A percentile compares a stretch with the other conserved stretches of the same genome.
Conservation (phyloP, 805 yeast species). For the Priceomyces fermenticarens region DNA sequence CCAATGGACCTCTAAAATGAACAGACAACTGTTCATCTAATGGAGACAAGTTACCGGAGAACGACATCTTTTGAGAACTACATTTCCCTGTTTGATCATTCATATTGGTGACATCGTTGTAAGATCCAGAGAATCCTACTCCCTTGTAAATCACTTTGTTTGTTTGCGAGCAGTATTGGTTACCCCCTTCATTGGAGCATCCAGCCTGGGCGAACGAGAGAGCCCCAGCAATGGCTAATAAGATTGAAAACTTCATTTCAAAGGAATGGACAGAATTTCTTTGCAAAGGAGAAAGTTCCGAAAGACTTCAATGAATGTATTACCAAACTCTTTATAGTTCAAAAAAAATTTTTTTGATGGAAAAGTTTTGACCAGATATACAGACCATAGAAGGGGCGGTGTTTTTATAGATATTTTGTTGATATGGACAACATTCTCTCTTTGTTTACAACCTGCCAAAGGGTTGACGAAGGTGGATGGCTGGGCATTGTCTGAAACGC, state of each 20-base stretch:
- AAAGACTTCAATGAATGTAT: too few species aligned
- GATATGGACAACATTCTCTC: too few species aligned
- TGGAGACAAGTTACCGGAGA: conserved; percentile 75
- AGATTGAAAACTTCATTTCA: conserved; percentile 23
- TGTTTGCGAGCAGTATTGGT: conserved; percentile 78
- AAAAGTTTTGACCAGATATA: too few species aligned
- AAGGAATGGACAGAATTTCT: conserved; percentile 9
- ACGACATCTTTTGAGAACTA: conserved; percentile 51
- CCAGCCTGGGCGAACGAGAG: conserved; percentile 22
- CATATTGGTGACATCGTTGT: conserved; percentile 78
- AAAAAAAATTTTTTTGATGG: too few species aligned
- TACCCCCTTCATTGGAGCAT: conserved; percentile 59
- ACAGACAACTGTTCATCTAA: conserved; percentile 83
- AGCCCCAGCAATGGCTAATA: conserved; percentile 19
- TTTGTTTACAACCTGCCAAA: too few species aligned
- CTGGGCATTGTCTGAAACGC: too few species aligned
- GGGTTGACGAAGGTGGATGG: too few species aligned
- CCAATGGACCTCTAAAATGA: conserved; percentile 88
- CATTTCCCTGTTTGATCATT: conserved; percentile 68
- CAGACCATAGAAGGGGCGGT: too few species aligned
- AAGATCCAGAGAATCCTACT: conserved; percentile 85
- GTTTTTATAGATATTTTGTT: too few species aligned
- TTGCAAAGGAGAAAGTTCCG: too few species aligned
- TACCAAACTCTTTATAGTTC: too few species aligned
- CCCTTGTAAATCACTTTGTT: conserved; percentile 62